These are phyloP conservation scores for Takakia lepidozioides DNA, from an alignment of 225 moss, liverwort and hornwort genomes.

Conservation along the genomic window DNA sequence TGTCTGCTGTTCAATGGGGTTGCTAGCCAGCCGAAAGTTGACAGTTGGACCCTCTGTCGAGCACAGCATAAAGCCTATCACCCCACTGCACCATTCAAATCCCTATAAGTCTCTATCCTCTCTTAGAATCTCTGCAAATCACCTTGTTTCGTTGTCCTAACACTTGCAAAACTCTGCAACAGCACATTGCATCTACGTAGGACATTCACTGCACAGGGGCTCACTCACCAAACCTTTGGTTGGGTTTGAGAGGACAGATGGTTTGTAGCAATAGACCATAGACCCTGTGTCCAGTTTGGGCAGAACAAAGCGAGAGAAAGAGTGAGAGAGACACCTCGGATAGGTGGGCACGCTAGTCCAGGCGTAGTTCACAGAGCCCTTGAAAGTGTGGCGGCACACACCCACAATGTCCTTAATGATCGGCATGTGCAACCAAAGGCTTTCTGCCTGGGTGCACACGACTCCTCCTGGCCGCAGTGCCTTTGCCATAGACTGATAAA, in stretches of 20 bases:
- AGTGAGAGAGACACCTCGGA: constrained; percentile 47
- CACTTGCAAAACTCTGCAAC: no score
- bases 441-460: constrained; percentile 95
- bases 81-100: constrained; percentile 54
- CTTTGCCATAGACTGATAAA: constrained; percentile 83
- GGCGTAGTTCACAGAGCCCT: constrained; percentile 88
- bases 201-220: no score
- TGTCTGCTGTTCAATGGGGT: constrained; percentile 43
- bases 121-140: background rate
- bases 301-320: background rate
- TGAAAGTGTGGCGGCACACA: constrained; percentile 75
- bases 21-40: constrained; percentile 61
- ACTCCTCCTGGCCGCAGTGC: constrained; percentile 96
- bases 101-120: background rate
- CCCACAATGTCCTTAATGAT: constrained; percentile 84
- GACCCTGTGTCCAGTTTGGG: no score
- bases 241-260: no score
- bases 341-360: constrained; percentile 99
- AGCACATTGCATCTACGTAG: no score
- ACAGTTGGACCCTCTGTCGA: constrained; percentile 80
- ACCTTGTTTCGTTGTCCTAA: no score
- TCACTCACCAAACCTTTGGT: no score
- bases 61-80: constrained; percentile 98
- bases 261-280: no score
- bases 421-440: constrained; percentile 91